phyloP scores from a whole-genome alignment of 805 yeast genomes.

The Candida argentea region DNA sequence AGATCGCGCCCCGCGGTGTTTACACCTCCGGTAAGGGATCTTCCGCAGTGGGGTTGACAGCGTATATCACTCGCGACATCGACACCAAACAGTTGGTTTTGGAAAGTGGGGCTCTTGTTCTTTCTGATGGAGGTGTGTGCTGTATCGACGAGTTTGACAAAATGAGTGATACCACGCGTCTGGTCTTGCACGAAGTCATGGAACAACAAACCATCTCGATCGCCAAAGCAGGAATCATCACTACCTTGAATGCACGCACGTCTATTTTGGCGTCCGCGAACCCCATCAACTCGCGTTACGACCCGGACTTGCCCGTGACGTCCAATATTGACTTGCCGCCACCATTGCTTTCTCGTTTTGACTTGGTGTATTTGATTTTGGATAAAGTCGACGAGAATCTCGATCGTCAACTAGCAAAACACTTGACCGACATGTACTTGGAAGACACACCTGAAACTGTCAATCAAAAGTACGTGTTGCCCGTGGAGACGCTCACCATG shows the following conservation, averaged over 20 bases:
- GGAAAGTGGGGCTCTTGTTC: constrained; percentile 92
- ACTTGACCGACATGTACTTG: constrained; percentile 82
- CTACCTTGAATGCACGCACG: constrained; percentile 92
- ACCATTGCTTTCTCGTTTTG: constrained; percentile 89
- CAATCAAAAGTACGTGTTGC: constrained; percentile 56
- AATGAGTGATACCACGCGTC: constrained; percentile 89
- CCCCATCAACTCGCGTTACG: constrained; percentile 91
- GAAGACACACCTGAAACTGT: constrained; percentile 79
- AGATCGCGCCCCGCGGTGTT: constrained; percentile 95
- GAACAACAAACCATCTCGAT: constrained; percentile 98
- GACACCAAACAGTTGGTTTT: constrained; percentile 90
- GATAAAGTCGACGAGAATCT: constrained; percentile 84
- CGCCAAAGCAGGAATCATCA: constrained; percentile 97
- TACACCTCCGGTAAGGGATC: constrained; percentile 98
- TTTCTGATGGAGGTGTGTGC: constrained; percentile 97
- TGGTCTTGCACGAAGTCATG: constrained; percentile 97
- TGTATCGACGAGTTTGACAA: constrained; percentile 98
- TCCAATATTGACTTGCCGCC: constrained; percentile 95
- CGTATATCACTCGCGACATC: constrained; percentile 88
- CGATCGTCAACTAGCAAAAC: constrained; percentile 83
- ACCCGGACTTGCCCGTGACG: constrained; percentile 91
- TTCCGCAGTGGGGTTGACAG: constrained; percentile 97
- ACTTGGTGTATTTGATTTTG: constrained; percentile 80
- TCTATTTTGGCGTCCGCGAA: constrained; percentile 94
- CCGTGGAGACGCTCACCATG: constrained; percentile 77